These are phyloP conservation scores for Hemileccinum impolitum DNA, from an alignment of 768 basidiomycete species.

Conservation along the genomic window DNA sequence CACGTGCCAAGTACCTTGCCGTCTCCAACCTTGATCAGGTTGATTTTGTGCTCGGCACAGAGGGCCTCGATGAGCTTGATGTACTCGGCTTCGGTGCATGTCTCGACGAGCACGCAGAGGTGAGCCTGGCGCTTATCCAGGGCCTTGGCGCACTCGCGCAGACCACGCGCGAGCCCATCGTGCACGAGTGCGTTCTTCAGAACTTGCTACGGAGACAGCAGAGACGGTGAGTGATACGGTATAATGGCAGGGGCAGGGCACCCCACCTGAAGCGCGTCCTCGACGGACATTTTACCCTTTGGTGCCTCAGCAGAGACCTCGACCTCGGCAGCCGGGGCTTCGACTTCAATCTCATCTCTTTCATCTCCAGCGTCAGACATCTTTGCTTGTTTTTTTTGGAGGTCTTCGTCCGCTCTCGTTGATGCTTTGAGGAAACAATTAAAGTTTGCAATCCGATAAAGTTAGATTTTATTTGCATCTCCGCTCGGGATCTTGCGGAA, in stretches of 20 bases:
- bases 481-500: slow-evolving; percentile 54
- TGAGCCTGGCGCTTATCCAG: slow-evolving; percentile 99
- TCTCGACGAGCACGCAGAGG: slow-evolving; percentile 98
- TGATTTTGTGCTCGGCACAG: slow-evolving; percentile 99
- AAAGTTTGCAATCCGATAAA: slow-evolving; percentile 41
- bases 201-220: slow-evolving; percentile 86
- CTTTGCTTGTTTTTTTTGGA: slow-evolving; percentile 34
- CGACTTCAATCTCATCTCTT: slow-evolving; percentile 88
- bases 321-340: slow-evolving; percentile 59
- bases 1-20: slow-evolving; percentile 97
- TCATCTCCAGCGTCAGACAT: slow-evolving; percentile 99
- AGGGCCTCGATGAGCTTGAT: slow-evolving; percentile 99
- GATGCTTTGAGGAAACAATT: slow-evolving; percentile 68
- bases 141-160: slow-evolving; percentile 96
- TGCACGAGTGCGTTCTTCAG: slow-evolving; percentile 98
- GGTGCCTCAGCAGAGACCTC: slow-evolving; percentile 87
- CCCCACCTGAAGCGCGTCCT: slow-evolving; percentile 87
- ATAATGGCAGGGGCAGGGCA: neutral
- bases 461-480: slow-evolving; percentile 40
- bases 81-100: slow-evolving; percentile 98
- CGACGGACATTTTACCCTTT: slow-evolving; percentile 93
- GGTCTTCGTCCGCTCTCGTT: slow-evolving; percentile 95
- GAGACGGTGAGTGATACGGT: neutral
- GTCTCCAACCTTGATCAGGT: slow-evolving; percentile 98
- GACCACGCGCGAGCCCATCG: slow-evolving; percentile 96